Evolutionary conservation across 176 grass and related monocot genomes (phyloP), one percentile per base, ranked within the genome.

Genomic region (Oryza australiensis): DNA sequence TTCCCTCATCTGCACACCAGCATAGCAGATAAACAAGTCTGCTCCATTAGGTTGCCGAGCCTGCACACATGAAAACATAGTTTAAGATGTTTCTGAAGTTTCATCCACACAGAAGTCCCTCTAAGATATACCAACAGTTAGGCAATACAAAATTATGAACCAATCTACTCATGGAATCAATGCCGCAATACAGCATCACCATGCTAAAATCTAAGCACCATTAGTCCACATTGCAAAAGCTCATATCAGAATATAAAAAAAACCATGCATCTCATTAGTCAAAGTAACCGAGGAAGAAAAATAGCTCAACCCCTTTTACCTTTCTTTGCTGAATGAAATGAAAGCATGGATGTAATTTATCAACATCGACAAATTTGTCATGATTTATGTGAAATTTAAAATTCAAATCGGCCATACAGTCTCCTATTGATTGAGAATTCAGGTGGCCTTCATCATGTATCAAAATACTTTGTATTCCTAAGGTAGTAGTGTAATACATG

Each of bases 1-100:
- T 80, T 86, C 92, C 72, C 95, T 89, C 88, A 93, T 86, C 79
- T 93, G 95, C 29, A 94, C 90, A 59, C 95, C 95, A 0, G 95
- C 90, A 33, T 93, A 94, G 63, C 90, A 98, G 62, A 98, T 88
- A 64, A 98, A 98, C 68, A 98, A 77, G 63, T 91, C 88, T 15
- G 90, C 92, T 62, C 92, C 92, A 3, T 90, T 86, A 75, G 82
- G 95, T 78, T 88, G 88, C 76, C 88, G 82, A 80, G 88, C 92
- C 92, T 98, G 78, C 26, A 70, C 29, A 55, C 0, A 14, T 1
- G 15, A 7, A 77, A 12, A 80, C 37, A 49, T 48, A 10, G 62
- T 27, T 42, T 77, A 26, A 53, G 30, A 67, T 67, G 64, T 34
- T 77, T 41, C 3, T 67, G 20, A 76, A 42, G 23, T 27, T 68